Conservation (phyloP, 2,329 filamentous ascomycete genomes). For the Penicillium sp. region DNA sequence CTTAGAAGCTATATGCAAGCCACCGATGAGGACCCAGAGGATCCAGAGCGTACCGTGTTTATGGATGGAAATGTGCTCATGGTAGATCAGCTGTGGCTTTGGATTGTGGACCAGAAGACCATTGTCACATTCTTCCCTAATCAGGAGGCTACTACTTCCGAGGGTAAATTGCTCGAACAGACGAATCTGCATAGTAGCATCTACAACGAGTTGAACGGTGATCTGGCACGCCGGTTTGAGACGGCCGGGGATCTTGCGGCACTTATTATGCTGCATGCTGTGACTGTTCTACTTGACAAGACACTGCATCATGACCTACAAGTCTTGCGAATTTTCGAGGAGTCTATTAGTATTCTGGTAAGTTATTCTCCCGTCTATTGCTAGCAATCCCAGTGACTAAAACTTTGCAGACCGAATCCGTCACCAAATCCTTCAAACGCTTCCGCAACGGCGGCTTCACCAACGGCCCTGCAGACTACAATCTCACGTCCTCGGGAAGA, state of each 20-base stretch:
- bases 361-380: conserved; percentile 6
- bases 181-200: conserved; percentile 63
- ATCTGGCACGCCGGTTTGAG: conserved; percentile 61
- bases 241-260: conserved; percentile 62
- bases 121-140: conserved; percentile 36
- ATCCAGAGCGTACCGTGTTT: conserved; percentile 17
- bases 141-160: conserved; percentile 34
- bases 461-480: conserved; percentile 36
- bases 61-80: conserved; percentile 55
- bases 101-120: conserved; percentile 39
- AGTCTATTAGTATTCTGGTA: conserved; percentile 63
- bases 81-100: conserved; percentile 65
- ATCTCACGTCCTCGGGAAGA: conserved; percentile 29
- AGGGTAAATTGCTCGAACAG: conserved; percentile 41
- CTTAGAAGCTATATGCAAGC: conserved; percentile 43
- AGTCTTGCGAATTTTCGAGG: conserved; percentile 64
- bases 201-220: conserved; percentile 65
- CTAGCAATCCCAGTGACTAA: neutral
- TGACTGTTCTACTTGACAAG: conserved; percentile 60
- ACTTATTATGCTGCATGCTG: conserved; percentile 60
- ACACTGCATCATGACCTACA: conserved; percentile 61
- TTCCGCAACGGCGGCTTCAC: conserved; percentile 60
- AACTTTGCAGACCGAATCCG: conserved; percentile 55
- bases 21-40: conserved; percentile 12
- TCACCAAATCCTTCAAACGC: conserved; percentile 61